These are phyloP conservation scores for Tulasnella sp. DNA, from an alignment of 768 basidiomycete genomes.

Conservation along the genomic window DNA sequence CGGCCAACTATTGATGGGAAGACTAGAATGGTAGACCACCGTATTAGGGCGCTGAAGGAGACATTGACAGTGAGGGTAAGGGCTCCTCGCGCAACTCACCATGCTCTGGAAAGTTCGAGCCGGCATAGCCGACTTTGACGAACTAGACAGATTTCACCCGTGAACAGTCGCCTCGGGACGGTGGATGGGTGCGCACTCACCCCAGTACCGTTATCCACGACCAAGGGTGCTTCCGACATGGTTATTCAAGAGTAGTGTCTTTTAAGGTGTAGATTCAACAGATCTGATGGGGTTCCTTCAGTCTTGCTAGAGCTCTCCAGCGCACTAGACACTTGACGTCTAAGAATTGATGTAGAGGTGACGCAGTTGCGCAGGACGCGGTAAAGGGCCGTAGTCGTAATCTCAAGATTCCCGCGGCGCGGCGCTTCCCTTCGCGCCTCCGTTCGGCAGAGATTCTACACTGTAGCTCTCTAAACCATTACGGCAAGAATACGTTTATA, in stretches of 20 bases:
- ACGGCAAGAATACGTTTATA: neutral
- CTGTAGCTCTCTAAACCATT: neutral
- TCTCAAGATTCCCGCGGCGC: neutral
- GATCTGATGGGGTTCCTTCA: neutral
- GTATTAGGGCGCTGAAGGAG: neutral
- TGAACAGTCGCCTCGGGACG: neutral
- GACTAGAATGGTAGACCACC: constrained; percentile 42
- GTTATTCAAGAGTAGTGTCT: neutral
- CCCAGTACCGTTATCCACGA: constrained; percentile 85
- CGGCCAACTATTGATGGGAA: constrained; percentile 96
- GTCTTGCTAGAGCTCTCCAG: neutral
- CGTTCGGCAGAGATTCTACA: neutral
- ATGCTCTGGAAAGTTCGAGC: constrained; percentile 91
- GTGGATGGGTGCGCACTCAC: constrained; percentile 39
- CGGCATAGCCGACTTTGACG: constrained; percentile 85
- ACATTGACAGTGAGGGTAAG: neutral
- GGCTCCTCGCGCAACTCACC: constrained; percentile 40
- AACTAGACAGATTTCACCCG: constrained; percentile 47
- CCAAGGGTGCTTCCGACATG: constrained; percentile 41
- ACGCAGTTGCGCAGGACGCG: constrained; percentile 1
- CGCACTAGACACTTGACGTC: neutral
- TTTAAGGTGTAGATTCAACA: neutral
- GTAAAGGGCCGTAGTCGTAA: neutral
- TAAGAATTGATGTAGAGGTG: neutral
- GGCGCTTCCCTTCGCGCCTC: neutral